phyloP scores from a whole-genome alignment of 208 protist genomes.

The Trypanosoma scelopori region DNA sequence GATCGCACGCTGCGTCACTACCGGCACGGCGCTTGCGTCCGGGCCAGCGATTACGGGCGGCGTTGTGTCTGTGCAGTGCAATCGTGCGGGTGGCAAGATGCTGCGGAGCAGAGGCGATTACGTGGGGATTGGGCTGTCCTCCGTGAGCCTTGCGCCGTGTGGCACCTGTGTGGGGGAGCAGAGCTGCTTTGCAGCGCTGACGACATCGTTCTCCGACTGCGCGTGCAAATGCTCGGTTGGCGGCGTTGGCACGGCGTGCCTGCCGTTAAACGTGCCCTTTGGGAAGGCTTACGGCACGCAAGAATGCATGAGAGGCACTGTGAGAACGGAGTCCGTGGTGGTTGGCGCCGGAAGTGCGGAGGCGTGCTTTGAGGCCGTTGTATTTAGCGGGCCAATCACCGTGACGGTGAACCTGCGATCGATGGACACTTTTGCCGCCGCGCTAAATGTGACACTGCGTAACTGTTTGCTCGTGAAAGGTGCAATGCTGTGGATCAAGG shows the following conservation, averaged over 20 bases:
- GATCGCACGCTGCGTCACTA: slow-evolving; percentile 1
- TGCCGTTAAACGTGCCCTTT: slow-evolving; percentile 10
- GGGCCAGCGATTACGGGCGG: background rate
- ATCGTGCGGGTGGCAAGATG: slow-evolving; percentile 3
- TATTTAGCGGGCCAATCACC: slow-evolving; percentile 13
- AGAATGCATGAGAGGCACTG: background rate
- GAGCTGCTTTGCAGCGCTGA: slow-evolving; percentile 12
- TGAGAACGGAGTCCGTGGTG: background rate
- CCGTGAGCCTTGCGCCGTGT: slow-evolving; percentile 12
- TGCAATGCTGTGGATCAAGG: slow-evolving; percentile 10
- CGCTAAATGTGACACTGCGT: slow-evolving; percentile 7
- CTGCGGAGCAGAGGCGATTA: slow-evolving; percentile 1
- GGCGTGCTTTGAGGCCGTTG: slow-evolving; percentile 13
- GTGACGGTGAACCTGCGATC: slow-evolving; percentile 8
- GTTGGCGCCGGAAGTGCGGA: background rate
- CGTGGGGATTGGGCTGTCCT: background rate
- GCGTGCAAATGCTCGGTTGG: slow-evolving; percentile 10
- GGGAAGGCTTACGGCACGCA: background rate
- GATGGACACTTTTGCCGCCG: slow-evolving; percentile 9
- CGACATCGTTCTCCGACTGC: slow-evolving; percentile 7
- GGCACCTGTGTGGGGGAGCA: slow-evolving; percentile 1
- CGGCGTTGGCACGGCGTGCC: slow-evolving; percentile 6
- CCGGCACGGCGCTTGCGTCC: slow-evolving; percentile 7
- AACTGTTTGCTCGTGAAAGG: slow-evolving; percentile 10
- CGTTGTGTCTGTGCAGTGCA: slow-evolving; percentile 17